Evolutionary conservation across 2,329 filamentous ascomycete genomes (phyloP).

Genomic region (Lachnellula occidentalis): DNA sequence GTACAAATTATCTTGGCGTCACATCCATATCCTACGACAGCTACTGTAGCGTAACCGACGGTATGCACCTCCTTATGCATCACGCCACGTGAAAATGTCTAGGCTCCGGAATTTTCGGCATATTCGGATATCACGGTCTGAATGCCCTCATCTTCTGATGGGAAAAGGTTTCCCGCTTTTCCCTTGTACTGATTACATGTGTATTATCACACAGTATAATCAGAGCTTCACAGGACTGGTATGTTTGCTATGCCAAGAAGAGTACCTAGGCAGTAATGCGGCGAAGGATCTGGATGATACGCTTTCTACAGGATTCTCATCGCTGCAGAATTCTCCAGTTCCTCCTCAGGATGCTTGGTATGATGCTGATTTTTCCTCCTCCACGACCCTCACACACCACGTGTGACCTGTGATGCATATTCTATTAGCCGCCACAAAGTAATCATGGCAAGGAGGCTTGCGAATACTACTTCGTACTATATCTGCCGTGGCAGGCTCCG

Average conservation of each 20-base stretch:
- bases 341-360: not conserved
- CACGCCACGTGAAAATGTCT: not conserved
- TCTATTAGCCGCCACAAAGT: not conserved
- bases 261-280: no score
- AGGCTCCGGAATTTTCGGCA: not conserved
- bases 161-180: not conserved
- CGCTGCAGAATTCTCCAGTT: no score
- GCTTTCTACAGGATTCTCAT: no score
- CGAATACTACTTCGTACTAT: no score
- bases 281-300: no score
- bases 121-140: not conserved
- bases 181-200: not conserved
- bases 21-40: not conserved
- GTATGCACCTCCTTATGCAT: not conserved
- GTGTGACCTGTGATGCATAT: not conserved
- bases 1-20: not conserved
- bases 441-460: not conserved
- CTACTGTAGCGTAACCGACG: not conserved
- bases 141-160: conserved; percentile 1
- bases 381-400: not conserved
- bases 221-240: no score
- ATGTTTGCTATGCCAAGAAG: no score
- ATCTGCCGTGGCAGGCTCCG: not conserved
- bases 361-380: not conserved
- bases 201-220: no score